Percentiles rank a stretch among this genome's conserved stretches.
Conservation (phyloP, 345 rosid genomes). For the Theobroma cacao region DNA sequence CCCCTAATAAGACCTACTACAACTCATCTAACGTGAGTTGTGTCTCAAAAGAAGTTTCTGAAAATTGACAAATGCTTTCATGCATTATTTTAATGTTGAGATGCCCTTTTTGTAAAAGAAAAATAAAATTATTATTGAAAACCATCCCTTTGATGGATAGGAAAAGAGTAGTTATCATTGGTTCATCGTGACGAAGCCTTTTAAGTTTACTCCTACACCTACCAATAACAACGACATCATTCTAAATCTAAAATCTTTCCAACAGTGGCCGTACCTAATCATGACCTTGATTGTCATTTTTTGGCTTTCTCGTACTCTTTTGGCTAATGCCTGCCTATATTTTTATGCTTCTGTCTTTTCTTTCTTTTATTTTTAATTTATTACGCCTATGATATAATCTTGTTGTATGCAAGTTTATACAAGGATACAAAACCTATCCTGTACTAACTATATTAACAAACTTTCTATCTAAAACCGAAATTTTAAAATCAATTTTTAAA, state of each 20-base stretch:
- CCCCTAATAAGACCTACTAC: background rate
- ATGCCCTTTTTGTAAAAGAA: no score
- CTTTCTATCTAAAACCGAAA: no score
- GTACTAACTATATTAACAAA: no score
- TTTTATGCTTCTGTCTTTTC: no score
- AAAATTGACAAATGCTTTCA: background rate
- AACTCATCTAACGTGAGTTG: background rate
- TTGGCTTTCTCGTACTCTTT: background rate
- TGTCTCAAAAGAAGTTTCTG: background rate
- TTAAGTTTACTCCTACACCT: background rate
- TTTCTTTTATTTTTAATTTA: background rate
- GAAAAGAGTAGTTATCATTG: background rate
- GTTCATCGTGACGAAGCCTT: background rate
- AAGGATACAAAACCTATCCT: no score
- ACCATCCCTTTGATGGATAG: background rate
- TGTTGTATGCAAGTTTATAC: no score
- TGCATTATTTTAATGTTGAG: background rate
- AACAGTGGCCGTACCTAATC: background rate
- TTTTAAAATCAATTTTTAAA: no score
- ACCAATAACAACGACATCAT: slow-evolving; percentile 13
- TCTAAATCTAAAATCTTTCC: background rate
- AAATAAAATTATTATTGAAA: no score
- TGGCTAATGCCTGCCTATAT: background rate
- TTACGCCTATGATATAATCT: no score
- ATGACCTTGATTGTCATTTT: background rate